phyloP scores from a whole-genome alignment of 805 yeast genomes.

The Nakazawaea populi region DNA sequence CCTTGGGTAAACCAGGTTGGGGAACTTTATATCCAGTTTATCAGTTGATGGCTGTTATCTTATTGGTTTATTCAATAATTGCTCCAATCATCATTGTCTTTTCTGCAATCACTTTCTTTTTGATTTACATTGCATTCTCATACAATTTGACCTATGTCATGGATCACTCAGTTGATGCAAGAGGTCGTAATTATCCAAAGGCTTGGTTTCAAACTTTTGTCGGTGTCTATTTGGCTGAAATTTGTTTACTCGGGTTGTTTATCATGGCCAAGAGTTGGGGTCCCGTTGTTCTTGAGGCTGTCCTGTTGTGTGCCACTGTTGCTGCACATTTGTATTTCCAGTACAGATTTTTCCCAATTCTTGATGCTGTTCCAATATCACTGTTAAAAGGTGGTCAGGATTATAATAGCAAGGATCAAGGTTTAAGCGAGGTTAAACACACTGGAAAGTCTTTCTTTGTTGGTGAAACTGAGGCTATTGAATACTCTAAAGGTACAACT shows the following conservation, averaged over 20 bases:
- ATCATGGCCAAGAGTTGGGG: conserved; percentile 79
- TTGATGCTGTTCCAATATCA: conserved; percentile 66
- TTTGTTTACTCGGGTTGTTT: conserved; percentile 64
- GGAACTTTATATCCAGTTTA: conserved; percentile 78
- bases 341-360: conserved; percentile 52
- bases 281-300: conserved; percentile 62
- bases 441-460: conserved; percentile 42
- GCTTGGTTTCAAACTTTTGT: conserved; percentile 70
- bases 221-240: conserved; percentile 65
- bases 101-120: conserved; percentile 49
- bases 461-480: conserved; percentile 31
- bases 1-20: conserved; percentile 65
- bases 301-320: conserved; percentile 53
- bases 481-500: not conserved
- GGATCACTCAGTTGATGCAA: conserved; percentile 53
- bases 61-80: conserved; percentile 71
- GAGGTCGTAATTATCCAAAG: conserved; percentile 70
- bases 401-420: conserved; percentile 65
- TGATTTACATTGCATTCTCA: conserved; percentile 55
- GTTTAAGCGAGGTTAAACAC: conserved; percentile 47
- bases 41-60: conserved; percentile 68
- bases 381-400: conserved; percentile 45
- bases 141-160: conserved; percentile 62
- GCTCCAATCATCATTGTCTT: conserved; percentile 69
- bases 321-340: conserved; percentile 53